Evolutionary conservation across 2,329 filamentous ascomycete species (phyloP), one percentile per base, ranked within the genome.

Genomic region (Talaromyces piceae): DNA sequence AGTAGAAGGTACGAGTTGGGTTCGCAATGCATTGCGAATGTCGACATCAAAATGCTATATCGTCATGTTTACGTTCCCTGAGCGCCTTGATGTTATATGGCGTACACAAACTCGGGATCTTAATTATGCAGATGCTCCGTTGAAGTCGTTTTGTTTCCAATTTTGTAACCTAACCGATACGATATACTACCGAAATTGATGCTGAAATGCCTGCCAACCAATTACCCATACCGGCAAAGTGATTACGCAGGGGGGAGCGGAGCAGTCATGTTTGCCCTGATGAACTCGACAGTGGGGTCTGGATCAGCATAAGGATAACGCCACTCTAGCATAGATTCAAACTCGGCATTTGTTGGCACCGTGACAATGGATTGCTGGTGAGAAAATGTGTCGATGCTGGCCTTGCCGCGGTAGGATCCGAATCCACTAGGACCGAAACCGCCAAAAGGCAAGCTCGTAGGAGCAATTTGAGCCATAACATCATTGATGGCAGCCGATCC

Each of bases 281-380:
- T 43, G 12, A 41, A 49, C 13, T 25, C 37, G 20, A 43, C 47
- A 7, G 47, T 49, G 20, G 39, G 39, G 6, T 22, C 47, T 12
- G 27, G 47, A 26, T 49, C 47, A 8, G 47, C 47, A 49, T 49
- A 49, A n/a, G 37, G 47, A 20, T 49, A 49, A 13, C 47, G 39
- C 47, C 47, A 49, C 23, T 49, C 47, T 12, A 49, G 41, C 47
- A 49, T 30, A 28, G 20, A 22, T 33, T 49, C 47, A n/a, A 49
- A 49, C 2, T 49, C 47, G 11, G 47, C 33, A 41, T 41, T 41
- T n/a, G 37, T 49, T 9, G 47, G 47, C 25, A 49, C 47, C 3
- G 37, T 41, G 25, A 49, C 47, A 16, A 49, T 49, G 4, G 47
- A 49, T 12, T 43, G 47, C 31, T 25, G 39, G 25, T 49, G 47